Conservation (phyloP, 371 early-diverging fungal genomes). For the Rhizopus delemar region DNA sequence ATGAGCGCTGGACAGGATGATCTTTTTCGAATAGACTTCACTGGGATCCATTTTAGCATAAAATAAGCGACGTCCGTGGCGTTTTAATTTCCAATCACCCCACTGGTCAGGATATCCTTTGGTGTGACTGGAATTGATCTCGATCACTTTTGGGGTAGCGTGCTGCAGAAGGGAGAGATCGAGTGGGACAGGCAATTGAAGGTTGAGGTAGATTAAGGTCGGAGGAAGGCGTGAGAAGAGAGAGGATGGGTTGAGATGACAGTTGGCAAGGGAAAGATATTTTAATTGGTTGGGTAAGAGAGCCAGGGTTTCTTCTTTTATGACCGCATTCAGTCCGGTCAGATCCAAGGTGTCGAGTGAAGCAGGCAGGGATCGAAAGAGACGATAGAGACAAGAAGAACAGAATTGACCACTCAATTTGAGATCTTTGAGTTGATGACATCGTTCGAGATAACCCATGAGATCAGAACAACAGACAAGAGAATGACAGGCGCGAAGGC, state of each 20-base stretch:
- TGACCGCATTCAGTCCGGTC: no score
- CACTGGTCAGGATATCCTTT: conserved; percentile 1
- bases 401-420: conserved; percentile 39
- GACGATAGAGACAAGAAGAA: conserved; percentile 17
- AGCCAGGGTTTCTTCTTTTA: neutral
- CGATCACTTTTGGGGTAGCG: conserved; percentile 16
- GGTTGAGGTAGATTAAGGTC: neutral
- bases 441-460: conserved; percentile 14
- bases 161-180: neutral
- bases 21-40: conserved; percentile 35
- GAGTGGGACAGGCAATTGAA: neutral
- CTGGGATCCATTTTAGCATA: conserved; percentile 33
- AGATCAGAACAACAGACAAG: conserved; percentile 34
- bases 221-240: neutral
- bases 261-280: neutral
- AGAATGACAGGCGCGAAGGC: conserved; percentile 35
- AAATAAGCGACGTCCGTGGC: conserved; percentile 21
- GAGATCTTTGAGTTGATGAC: conserved; percentile 19
- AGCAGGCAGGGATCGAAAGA: neutral
- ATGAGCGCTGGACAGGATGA: conserved; percentile 19
- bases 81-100: conserved; percentile 11
- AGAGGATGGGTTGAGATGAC: neutral
- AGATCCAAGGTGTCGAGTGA: neutral
- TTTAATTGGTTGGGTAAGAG: neutral
- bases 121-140: conserved; percentile 9